Evolutionary conservation across 306 rosid species (phyloP).

Genomic region (Abrus precatorius): DNA sequence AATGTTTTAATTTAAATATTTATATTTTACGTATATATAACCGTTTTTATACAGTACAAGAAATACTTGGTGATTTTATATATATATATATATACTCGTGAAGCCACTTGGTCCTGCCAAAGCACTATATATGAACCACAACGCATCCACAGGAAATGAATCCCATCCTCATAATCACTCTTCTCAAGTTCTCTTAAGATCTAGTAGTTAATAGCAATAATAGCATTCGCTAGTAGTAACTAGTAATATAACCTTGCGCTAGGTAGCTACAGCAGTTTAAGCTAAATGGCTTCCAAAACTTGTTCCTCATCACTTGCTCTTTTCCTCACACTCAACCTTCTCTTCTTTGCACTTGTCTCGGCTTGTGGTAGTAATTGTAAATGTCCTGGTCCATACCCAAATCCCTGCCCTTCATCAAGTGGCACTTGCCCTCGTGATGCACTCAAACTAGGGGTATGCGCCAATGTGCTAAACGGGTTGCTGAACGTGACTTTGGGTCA

Average conservation of each 20-base stretch:
- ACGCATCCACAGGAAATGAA: constrained; percentile 2
- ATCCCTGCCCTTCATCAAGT: constrained; percentile 41
- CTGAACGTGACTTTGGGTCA: constrained; percentile 60
- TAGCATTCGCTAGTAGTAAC: background rate
- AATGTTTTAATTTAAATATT: too few relatives aligned
- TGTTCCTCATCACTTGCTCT: constrained; percentile 64
- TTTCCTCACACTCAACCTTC: constrained; percentile 69
- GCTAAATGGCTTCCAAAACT: constrained; percentile 67
- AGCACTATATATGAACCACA: constrained; percentile 44
- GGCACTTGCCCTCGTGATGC: constrained; percentile 71
- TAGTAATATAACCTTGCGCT: background rate
- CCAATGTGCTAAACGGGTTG: constrained; percentile 65
- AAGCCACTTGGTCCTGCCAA: background rate
- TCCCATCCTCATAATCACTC: constrained; percentile 32
- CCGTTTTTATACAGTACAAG: too few relatives aligned
- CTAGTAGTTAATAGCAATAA: background rate
- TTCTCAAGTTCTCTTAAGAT: background rate
- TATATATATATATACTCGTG: background rate
- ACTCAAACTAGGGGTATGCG: constrained; percentile 77
- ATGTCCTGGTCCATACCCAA: constrained; percentile 54
- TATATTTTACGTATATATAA: too few relatives aligned
- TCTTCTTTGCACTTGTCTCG: constrained; percentile 69
- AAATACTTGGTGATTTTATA: background rate
- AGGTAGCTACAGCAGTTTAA: background rate
- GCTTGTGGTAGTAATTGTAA: constrained; percentile 55